Percentiles rank a stretch among this genome's conserved stretches.
Conservation (phyloP, 768 basidiomycete genomes). For the Suillus brevipes region DNA sequence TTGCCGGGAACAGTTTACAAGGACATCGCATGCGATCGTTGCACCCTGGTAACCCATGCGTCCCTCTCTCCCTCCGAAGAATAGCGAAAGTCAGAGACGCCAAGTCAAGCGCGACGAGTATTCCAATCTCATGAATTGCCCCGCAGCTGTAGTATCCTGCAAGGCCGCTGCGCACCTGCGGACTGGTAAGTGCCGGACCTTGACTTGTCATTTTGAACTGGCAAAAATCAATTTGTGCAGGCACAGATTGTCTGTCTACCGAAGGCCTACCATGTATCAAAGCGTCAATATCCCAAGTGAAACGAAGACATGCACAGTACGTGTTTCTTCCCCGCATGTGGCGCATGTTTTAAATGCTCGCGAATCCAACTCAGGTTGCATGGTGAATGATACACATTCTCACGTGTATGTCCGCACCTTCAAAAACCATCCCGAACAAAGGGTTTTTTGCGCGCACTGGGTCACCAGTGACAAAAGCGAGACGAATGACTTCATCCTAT, state of each 20-base stretch:
- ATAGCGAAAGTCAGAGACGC: constrained; percentile 33
- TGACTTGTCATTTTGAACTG: constrained; percentile 7
- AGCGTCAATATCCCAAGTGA: too few species aligned
- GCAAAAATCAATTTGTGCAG: neutral
- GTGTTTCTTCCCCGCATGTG: too few species aligned
- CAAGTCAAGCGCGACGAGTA: constrained; percentile 87
- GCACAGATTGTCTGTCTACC: too few species aligned
- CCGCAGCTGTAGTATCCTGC: constrained; percentile 97
- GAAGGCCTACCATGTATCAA: too few species aligned
- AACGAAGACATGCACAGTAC: too few species aligned
- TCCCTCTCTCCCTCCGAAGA: neutral
- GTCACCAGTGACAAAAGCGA: too few species aligned
- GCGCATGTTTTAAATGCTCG: too few species aligned
- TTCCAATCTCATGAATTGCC: constrained; percentile 86
- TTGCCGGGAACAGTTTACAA: neutral
- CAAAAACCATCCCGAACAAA: too few species aligned
- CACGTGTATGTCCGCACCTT: too few species aligned
- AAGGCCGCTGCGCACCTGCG: constrained; percentile 84
- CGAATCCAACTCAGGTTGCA: too few species aligned
- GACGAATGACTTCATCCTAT: neutral
- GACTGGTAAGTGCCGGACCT: neutral
- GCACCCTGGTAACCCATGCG: neutral
- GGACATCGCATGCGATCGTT: neutral
- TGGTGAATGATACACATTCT: too few species aligned
- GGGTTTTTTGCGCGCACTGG: too few species aligned